Conservation (phyloP, 1,139 yeast genomes). For the Geotrichum reessii region DNA sequence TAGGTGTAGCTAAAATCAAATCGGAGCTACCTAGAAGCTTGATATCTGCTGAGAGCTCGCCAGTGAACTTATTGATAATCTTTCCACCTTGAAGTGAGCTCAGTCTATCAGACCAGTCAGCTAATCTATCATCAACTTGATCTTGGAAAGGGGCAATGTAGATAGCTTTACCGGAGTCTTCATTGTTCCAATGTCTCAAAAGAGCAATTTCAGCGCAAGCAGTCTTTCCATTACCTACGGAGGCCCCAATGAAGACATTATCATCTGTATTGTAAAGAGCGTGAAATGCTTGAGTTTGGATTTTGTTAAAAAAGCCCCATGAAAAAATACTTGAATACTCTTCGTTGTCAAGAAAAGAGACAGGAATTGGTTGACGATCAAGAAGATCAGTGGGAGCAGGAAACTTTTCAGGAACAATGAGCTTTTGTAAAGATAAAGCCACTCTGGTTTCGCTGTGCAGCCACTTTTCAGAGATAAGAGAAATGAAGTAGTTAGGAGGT, state of each 20-base stretch:
- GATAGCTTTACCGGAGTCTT: conserved; percentile 39
- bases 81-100: conserved; percentile 34
- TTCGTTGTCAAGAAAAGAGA: conserved; percentile 43
- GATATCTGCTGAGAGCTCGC: conserved; percentile 55
- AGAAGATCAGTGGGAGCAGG: conserved; percentile 56
- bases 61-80: conserved; percentile 51
- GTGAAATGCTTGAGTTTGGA: conserved; percentile 68
- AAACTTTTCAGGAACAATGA: conserved; percentile 63
- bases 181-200: conserved; percentile 52
- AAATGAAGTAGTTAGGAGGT: conserved; percentile 74
- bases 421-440: conserved; percentile 53
- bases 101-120: conserved; percentile 51
- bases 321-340: conserved; percentile 40
- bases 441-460: conserved; percentile 61
- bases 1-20: conserved; percentile 71
- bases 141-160: conserved; percentile 61
- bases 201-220: conserved; percentile 68
- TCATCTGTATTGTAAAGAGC: conserved; percentile 54
- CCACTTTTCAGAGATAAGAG: conserved; percentile 79
- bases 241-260: conserved; percentile 58
- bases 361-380: conserved; percentile 48
- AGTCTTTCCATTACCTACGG: conserved; percentile 76
- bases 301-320: conserved; percentile 55
- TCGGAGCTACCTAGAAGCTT: conserved; percentile 53
- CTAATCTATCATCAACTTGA: conserved; percentile 44